Evolutionary conservation across 768 basidiomycete genomes (phyloP).

Genomic region (Suillus fuscotomentosus): DNA sequence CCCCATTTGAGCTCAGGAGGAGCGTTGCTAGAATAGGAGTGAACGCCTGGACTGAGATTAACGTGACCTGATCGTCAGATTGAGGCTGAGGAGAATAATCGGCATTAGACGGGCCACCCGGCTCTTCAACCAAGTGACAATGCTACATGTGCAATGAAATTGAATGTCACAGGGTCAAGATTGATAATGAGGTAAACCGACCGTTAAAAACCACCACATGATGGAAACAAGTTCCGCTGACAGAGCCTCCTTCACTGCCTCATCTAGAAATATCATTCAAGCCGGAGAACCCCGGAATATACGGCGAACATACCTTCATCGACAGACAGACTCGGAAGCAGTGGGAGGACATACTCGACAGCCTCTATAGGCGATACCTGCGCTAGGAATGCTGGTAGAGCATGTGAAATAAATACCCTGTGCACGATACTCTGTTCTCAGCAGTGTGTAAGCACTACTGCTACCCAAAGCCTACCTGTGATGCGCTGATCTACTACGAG

Average conservation of each 20-base stretch:
- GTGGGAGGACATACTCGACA: constrained; percentile 88
- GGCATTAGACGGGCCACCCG: constrained; percentile 17
- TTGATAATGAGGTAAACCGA: constrained; percentile 23
- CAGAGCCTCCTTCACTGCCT: constrained; percentile 85
- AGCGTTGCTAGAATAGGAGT: constrained; percentile 89
- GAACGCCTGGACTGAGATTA: constrained; percentile 81
- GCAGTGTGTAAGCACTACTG: constrained; percentile 19
- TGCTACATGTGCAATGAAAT: constrained; percentile 39
- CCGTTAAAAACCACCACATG: constrained; percentile 92
- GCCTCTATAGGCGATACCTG: constrained; percentile 84
- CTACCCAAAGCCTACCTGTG: constrained; percentile 41
- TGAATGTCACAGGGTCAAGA: constrained; percentile 7
- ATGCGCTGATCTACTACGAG: constrained; percentile 68
- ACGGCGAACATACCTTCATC: constrained; percentile 65
- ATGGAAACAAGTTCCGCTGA: constrained; percentile 75
- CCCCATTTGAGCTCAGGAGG: constrained; percentile 74
- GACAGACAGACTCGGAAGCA: constrained; percentile 81
- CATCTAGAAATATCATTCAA: constrained; percentile 50
- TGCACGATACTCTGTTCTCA: neutral
- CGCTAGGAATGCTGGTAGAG: constrained; percentile 74
- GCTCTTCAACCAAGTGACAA: constrained; percentile 62
- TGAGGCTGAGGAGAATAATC: constrained; percentile 13
- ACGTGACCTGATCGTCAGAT: constrained; percentile 28
- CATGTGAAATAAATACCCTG: constrained; percentile 81
- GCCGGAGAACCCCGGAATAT: neutral